A percentile compares a stretch with the other conserved stretches of the same genome.
Conservation (phyloP, 2,329 filamentous ascomycete species). For the Pestalotiopsis sp. region DNA sequence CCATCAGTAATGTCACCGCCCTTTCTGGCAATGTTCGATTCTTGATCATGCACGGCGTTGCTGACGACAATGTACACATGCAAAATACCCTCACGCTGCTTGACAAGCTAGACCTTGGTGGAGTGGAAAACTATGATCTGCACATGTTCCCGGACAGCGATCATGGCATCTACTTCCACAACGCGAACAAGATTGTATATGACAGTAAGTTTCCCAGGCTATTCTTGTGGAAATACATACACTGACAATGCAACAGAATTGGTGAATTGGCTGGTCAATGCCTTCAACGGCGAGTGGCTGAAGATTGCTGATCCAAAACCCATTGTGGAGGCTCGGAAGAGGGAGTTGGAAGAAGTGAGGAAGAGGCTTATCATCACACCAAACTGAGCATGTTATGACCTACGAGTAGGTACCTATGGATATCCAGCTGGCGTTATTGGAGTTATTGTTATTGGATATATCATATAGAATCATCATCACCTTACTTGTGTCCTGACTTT, state of each 20-base stretch:
- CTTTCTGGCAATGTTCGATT: constrained; percentile 81
- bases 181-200: constrained; percentile 88
- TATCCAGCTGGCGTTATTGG: background rate
- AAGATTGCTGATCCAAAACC: constrained; percentile 55
- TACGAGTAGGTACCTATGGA: background rate
- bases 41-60: constrained; percentile 93
- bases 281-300: constrained; percentile 96
- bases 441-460: background rate
- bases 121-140: constrained; percentile 91
- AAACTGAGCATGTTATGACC: background rate
- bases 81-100: constrained; percentile 89
- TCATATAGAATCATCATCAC: background rate
- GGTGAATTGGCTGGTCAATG: constrained; percentile 90
- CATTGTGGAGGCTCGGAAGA: constrained; percentile 19
- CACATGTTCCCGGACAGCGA: constrained; percentile 97
- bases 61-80: constrained; percentile 96
- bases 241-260: constrained; percentile 60
- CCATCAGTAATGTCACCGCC: constrained; percentile 73
- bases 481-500: background rate
- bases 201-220: constrained; percentile 69
- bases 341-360: constrained; percentile 19
- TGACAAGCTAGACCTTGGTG: constrained; percentile 79
- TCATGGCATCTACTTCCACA: constrained; percentile 93
- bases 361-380: constrained; percentile 17
- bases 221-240: constrained; percentile 1